A percentile compares a stretch with the other conserved stretches of the same genome.
Evolutionary conservation across 2,329 filamentous ascomycete genomes (phyloP).

Genomic region (Sporothrix euskadiensis): DNA sequence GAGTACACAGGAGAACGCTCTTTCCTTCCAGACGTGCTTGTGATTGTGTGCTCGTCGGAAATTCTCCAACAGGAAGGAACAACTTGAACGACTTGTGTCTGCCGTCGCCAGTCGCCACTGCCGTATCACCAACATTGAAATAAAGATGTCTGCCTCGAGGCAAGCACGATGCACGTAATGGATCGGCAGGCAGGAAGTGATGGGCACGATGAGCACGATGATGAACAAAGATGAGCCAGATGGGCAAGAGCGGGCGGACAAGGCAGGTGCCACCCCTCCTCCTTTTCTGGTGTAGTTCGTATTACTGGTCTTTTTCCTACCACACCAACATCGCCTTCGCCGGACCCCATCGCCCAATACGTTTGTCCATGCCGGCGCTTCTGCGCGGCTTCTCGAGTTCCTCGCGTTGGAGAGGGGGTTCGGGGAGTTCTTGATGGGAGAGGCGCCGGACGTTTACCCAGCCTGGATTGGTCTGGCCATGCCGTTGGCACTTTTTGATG

Average conservation of each 20-base stretch:
- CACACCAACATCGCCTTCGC: constrained; percentile 15
- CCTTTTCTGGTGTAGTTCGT: neutral
- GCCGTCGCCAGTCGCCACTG: neutral
- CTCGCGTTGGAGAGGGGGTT: constrained; percentile 3
- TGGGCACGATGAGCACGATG: neutral
- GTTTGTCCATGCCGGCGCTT: constrained; percentile 4
- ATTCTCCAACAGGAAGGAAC: neutral
- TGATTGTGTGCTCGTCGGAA: neutral
- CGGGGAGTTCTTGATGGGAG: neutral
- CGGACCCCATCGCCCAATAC: neutral
- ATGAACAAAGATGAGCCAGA: neutral
- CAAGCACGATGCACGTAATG: constrained; percentile 14
- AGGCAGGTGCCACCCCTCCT: neutral
- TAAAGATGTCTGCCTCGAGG: neutral
- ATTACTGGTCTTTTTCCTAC: neutral
- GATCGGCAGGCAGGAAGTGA: constrained; percentile 10
- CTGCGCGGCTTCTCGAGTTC: constrained; percentile 3
- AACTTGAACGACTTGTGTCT: neutral
- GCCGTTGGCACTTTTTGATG: constrained; percentile 20
- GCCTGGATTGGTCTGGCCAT: constrained; percentile 13
- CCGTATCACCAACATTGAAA: neutral
- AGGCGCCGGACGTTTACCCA: constrained; percentile 17
- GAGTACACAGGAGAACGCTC: neutral
- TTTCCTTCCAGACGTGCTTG: neutral
- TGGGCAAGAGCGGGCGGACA: neutral